A percentile compares a stretch with the other conserved stretches of the same genome.
These are phyloP conservation scores for Hyaloscypha finlandica DNA, from an alignment of 495 filamentous ascomycete species.

Conservation along the genomic window DNA sequence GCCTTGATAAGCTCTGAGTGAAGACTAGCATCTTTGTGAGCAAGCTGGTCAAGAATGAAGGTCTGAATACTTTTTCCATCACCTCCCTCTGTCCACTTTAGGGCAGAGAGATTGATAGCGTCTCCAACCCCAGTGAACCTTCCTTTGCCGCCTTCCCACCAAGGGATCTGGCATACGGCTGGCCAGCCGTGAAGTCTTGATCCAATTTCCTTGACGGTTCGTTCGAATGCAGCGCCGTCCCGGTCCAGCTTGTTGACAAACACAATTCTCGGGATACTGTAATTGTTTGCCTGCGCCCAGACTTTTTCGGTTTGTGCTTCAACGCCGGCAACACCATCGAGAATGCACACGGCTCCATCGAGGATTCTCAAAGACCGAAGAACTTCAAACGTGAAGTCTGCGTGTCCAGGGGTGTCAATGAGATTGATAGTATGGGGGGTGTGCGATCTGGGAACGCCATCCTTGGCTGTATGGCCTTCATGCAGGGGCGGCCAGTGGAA, in stretches of 20 bases:
- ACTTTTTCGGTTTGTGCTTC: slow-evolving; percentile 98
- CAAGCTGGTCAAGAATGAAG: slow-evolving; percentile 51
- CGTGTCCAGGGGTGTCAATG: slow-evolving; percentile 97
- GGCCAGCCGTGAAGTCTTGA: slow-evolving; percentile 80
- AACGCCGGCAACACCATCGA: slow-evolving; percentile 95
- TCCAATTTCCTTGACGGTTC: slow-evolving; percentile 83
- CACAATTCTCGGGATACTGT: slow-evolving; percentile 81
- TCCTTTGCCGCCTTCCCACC: slow-evolving; percentile 77
- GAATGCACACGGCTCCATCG: slow-evolving; percentile 92
- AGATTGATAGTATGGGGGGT: slow-evolving; percentile 77
- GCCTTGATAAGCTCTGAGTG: slow-evolving; percentile 73
- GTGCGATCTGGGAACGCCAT: slow-evolving; percentile 44
- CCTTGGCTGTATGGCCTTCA: slow-evolving; percentile 32
- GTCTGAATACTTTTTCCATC: slow-evolving; percentile 66
- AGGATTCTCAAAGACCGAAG: slow-evolving; percentile 89
- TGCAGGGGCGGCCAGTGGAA: slow-evolving; percentile 70
- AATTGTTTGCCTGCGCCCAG: slow-evolving; percentile 86
- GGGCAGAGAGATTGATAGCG: slow-evolving; percentile 57
- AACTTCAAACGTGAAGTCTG: slow-evolving; percentile 98
- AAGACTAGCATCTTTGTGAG: slow-evolving; percentile 45
- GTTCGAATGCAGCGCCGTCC: slow-evolving; percentile 86
- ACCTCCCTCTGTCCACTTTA: slow-evolving; percentile 58
- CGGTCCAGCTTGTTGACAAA: slow-evolving; percentile 97
- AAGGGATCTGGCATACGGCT: slow-evolving; percentile 91
- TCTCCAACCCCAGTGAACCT: slow-evolving; percentile 82